Conservation (phyloP, 2,329 filamentous ascomycete genomes). For the Paracamarosporium sp. region DNA sequence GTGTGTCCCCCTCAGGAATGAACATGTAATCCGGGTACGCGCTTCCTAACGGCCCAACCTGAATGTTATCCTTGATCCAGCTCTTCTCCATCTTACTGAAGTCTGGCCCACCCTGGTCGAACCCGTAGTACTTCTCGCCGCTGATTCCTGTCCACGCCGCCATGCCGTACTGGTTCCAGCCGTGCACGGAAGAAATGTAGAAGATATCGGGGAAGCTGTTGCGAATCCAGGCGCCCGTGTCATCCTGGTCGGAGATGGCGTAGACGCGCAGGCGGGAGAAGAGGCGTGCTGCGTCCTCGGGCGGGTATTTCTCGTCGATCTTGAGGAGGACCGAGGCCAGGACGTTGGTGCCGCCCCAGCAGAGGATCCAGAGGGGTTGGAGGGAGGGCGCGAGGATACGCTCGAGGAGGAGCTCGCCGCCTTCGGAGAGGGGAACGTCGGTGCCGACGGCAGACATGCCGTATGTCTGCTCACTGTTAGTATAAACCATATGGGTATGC, state of each 20-base stretch:
- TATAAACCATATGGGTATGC: background rate
- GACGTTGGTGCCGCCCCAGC: conserved; percentile 62
- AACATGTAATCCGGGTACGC: conserved; percentile 55
- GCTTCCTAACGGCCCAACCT: conserved; percentile 56
- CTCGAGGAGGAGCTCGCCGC: conserved; percentile 54
- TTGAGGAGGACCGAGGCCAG: conserved; percentile 58
- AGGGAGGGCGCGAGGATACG: conserved; percentile 47
- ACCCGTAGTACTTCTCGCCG: conserved; percentile 55
- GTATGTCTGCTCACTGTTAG: conserved; percentile 32
- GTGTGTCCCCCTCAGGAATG: conserved; percentile 63
- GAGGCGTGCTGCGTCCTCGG: conserved; percentile 41
- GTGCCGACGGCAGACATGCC: conserved; percentile 46
- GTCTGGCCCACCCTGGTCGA: conserved; percentile 59
- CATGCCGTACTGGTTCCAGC: conserved; percentile 61
- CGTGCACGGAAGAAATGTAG: conserved; percentile 64
- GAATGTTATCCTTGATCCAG: conserved; percentile 63
- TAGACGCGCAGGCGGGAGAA: conserved; percentile 43
- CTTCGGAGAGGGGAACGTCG: conserved; percentile 48
- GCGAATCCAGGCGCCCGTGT: conserved; percentile 64
- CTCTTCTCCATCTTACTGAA: conserved; percentile 55
- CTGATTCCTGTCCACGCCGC: conserved; percentile 66
- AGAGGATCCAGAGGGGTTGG: conserved; percentile 59
- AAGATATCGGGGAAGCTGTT: conserved; percentile 61
- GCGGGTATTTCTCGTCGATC: conserved; percentile 40
- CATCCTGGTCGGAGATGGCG: conserved; percentile 66